phyloP scores from a whole-genome alignment of 2,329 filamentous ascomycete species.

The Fonsecaea nubica region DNA sequence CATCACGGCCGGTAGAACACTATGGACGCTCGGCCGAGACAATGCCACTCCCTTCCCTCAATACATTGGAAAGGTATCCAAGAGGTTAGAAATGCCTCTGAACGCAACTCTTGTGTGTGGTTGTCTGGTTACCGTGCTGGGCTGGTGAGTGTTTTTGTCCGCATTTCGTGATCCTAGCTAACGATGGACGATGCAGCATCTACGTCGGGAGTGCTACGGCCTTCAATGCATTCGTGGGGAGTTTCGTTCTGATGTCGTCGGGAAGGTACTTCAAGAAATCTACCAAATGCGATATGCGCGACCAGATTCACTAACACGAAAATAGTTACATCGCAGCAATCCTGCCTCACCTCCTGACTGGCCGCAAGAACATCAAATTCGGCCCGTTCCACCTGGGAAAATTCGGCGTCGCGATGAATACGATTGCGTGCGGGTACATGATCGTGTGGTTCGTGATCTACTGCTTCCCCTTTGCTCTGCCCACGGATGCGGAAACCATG shows the following conservation, averaged over 20 bases:
- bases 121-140: slow-evolving; percentile 59
- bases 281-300: not conserved
- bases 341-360: slow-evolving; percentile 58
- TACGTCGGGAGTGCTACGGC: slow-evolving; percentile 50
- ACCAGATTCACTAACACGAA: slow-evolving; percentile 10
- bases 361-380: slow-evolving; percentile 57
- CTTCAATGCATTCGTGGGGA: slow-evolving; percentile 64
- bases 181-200: slow-evolving; percentile 56
- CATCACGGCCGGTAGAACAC: slow-evolving; percentile 66
- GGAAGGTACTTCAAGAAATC: slow-evolving; percentile 47
- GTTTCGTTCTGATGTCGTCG: slow-evolving; percentile 64
- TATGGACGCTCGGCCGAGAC: slow-evolving; percentile 68
- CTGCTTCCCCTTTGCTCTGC: slow-evolving; percentile 62
- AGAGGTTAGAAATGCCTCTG: slow-evolving; percentile 58
- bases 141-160: slow-evolving; percentile 43
- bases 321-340: slow-evolving; percentile 58
- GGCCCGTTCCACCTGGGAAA: slow-evolving; percentile 63
- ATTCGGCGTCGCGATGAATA: slow-evolving; percentile 59
- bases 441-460: slow-evolving; percentile 64
- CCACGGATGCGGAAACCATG: slow-evolving; percentile 57
- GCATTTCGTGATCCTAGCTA: slow-evolving; percentile 54
- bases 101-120: slow-evolving; percentile 62
- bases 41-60: slow-evolving; percentile 61
- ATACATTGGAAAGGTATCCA: slow-evolving; percentile 57
- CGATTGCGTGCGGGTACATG: slow-evolving; percentile 60